Base-by-base conservation (phyloP, 2,329 filamentous ascomycete species). In the Bisporella sp. region DNA sequence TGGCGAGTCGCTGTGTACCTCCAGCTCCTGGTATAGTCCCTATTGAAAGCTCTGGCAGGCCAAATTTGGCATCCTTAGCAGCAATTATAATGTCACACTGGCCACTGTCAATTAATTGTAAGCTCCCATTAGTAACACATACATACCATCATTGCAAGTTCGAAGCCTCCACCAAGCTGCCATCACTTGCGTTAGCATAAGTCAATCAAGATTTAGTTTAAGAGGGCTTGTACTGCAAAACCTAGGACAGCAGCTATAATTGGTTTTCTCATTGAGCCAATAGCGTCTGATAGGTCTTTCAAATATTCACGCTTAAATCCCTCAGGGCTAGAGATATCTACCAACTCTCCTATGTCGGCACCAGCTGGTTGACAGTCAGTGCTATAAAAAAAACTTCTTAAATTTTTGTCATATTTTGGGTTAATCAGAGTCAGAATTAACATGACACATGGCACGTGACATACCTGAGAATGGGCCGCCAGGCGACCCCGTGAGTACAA, bases 201-300 rank as follows among this genome's bases (percentile, higher is more conserved):
- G 21, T 21, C 21, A 21, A 21, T 21, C 21, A 21, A 21, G 21
- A 21, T 21, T 21, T 21, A 21, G 21, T 21, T 21, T 21, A 21
- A 21, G 21, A 21, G 21, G 21, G 21, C 3, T 21, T 21, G 21
- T 21, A 21, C 21, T 21, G 75, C 74, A 61, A 72, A 69, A 45
- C 75, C 74, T 55, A 73, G 69, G 28, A 77, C 73, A 21, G 73
- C 73, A 7, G 73, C 74, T 49, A 78, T 66, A 44, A 76, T 57
- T 2, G 74, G 75, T 58, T 77, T 77, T 31, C 63, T 62, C 54
- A 71, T 65, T n/a, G 53, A 52, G 28, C 61, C 62, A 45, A 71
- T 64, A 12, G 62, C 67, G 45, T 64, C 56, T 31, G 63, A 65
- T 28, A 77, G 68, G 55, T 76, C 68, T 59, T 71, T 66, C 49